Conservation (phyloP, 768 basidiomycete species). For the Lyophyllum shimeji region DNA sequence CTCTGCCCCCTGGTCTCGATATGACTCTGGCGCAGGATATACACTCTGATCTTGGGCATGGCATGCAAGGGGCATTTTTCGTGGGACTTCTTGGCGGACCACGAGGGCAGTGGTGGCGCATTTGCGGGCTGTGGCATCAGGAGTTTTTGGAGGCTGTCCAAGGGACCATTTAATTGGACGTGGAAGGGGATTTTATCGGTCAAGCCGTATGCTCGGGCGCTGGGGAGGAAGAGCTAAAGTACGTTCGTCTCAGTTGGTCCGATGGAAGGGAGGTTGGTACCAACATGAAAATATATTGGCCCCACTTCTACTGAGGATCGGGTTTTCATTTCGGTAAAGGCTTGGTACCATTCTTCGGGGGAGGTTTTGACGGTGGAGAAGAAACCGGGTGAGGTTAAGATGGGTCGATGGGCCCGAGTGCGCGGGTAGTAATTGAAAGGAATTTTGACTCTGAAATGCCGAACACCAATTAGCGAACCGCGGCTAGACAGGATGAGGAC, state of each 20-base stretch:
- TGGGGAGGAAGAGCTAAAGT: conserved; percentile 59
- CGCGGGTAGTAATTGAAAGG: conserved; percentile 55
- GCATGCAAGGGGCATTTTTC: conserved; percentile 9
- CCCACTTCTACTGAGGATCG: conserved; percentile 30
- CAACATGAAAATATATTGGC: conserved; percentile 52
- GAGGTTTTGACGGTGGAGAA: conserved; percentile 57
- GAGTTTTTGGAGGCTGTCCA: conserved; percentile 46
- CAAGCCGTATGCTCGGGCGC: conserved; percentile 51
- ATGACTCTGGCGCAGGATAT: conserved; percentile 49
- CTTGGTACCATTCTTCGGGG: conserved; percentile 70
- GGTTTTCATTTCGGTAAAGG: conserved; percentile 39
- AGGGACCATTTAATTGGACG: conserved; percentile 53
- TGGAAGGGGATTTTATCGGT: conserved; percentile 64
- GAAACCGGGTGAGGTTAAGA: conserved; percentile 47
- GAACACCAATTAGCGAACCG: not conserved
- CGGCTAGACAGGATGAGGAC: not conserved
- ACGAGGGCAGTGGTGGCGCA: conserved; percentile 17
- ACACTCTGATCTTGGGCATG: conserved; percentile 41
- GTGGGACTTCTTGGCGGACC: conserved; percentile 9
- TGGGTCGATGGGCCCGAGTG: conserved; percentile 54
- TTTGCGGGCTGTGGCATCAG: conserved; percentile 24
- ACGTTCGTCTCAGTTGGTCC: not conserved
- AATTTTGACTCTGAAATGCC: conserved; percentile 39
- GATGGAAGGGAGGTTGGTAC: conserved; percentile 18
- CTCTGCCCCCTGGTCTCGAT: conserved; percentile 34